Conservation (phyloP, 2,329 filamentous ascomycete species). For the Xylariaceae sp. region DNA sequence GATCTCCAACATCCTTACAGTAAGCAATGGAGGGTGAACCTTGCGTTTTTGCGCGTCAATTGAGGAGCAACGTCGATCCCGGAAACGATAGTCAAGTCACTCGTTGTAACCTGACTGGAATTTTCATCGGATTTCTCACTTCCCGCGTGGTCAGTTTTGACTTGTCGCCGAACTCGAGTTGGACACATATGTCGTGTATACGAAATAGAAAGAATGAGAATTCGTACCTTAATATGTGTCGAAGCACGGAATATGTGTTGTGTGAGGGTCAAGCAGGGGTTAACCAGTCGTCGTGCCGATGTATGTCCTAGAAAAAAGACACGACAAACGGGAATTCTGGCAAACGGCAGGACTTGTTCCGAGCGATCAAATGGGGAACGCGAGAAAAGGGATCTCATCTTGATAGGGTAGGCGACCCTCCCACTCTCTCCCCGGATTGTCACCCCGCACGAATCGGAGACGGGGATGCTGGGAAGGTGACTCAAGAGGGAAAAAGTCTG, state of each 20-base stretch:
- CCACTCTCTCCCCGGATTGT: slow-evolving; percentile 14
- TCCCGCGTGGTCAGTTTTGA: background rate
- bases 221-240: background rate
- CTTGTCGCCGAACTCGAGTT: background rate
- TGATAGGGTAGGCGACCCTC: slow-evolving; percentile 7
- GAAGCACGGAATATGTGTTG: no score
- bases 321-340: slow-evolving; percentile 2
- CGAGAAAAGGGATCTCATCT: background rate
- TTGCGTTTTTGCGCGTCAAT: background rate
- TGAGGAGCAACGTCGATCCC: no score
- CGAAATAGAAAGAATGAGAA: background rate
- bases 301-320: no score
- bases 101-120: background rate
- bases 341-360: slow-evolving; percentile 6
- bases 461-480: slow-evolving; percentile 1
- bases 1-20: background rate
- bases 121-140: background rate
- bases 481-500: slow-evolving; percentile 18
- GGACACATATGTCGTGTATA: background rate
- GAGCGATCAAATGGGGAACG: slow-evolving; percentile 19
- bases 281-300: no score
- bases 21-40: background rate
- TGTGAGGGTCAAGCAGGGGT: no score
- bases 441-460: slow-evolving; percentile 16
- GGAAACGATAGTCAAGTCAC: background rate